A percentile compares a stretch with the other conserved stretches of the same genome.
These are phyloP conservation scores for Salvia splendens DNA, from an alignment of 257 asterid species.

Conservation along the genomic window DNA sequence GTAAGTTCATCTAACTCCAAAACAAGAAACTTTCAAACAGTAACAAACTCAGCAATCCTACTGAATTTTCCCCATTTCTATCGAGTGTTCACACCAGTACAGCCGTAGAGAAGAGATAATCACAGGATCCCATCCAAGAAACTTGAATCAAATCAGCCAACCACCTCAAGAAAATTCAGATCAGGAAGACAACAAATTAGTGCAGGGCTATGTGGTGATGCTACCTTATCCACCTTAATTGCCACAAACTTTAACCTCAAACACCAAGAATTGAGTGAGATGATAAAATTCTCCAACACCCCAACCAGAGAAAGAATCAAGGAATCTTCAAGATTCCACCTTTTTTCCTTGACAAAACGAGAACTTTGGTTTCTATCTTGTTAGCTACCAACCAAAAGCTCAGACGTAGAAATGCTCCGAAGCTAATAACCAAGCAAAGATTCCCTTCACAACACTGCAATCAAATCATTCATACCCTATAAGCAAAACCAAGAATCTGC, in stretches of 20 bases:
- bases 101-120: constrained; percentile 27
- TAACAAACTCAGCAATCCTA: constrained; percentile 31
- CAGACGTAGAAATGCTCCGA: constrained; percentile 46
- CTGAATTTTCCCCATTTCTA: constrained; percentile 11
- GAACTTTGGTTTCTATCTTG: constrained; percentile 42
- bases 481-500: constrained; percentile 34
- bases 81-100: constrained; percentile 23
- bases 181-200: not conserved
- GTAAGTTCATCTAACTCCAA: constrained; percentile 76
- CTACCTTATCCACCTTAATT: constrained; percentile 55
- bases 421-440: constrained; percentile 41
- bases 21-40: constrained; percentile 24
- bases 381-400: constrained; percentile 52
- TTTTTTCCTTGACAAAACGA: constrained; percentile 30
- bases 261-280: constrained; percentile 44
- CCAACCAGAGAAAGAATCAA: constrained; percentile 37
- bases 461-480: constrained; percentile 42
- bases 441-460: constrained; percentile 37
- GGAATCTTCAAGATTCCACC: constrained; percentile 39
- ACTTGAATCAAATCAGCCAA: constrained; percentile 26
- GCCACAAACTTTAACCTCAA: constrained; percentile 39
- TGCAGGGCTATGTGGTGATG: constrained; percentile 1
- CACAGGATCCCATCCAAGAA: constrained; percentile 21
- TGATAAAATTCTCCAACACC: constrained; percentile 35
- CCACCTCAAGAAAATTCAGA: constrained; percentile 30